Base-by-base conservation (phyloP, 805 yeast species). In the Ogataea wickerhamii region DNA sequence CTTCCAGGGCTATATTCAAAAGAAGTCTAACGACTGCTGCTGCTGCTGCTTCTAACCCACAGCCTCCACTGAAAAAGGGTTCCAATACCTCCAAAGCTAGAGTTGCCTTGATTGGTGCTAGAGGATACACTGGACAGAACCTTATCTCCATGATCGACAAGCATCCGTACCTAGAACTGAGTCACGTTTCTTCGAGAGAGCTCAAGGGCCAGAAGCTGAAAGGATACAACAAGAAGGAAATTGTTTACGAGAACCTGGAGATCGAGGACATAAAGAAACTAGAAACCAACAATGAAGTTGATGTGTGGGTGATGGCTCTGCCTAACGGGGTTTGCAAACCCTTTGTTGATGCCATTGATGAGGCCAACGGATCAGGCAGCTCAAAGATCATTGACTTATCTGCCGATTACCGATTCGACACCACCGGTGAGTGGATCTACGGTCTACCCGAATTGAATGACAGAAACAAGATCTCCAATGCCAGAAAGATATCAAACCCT, bases 291-390 rank as follows among this genome's bases (percentile, higher is more conserved):
- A 77, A 80, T 34, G 85, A 77, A 37, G 86, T 93, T 41, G 98
- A 93, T 56, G 82, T 89, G 36, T 93, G 99, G 98, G 95, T 94
- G 19, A 93, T 94, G 98, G 98, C 98, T 2, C 74, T 93, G 55
- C 99, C 99, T 47, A 93, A 93, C 61, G 97, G 96, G 34, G 96
- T 93, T 26, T 93, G 98, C 58, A 80, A 80, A 58, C 93, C 88
- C 38, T 84, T 85, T 60, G 93, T 85, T 27, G 80, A 80, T 14
- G 87, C 91, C 18, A 84, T 85, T 51, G 86, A 80, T 49, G 70
- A 79, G 16, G 84, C 80, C 20, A 52, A 55, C 34, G 52, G 52
- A 6, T 54, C 61, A 28, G 83, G 89, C 32, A 71, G 78, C 32
- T 81, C 85, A 13, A 93, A 88, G 56, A 87, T 93, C 41, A 73